A percentile compares a stretch with the other conserved stretches of the same genome.
phyloP scores from a whole-genome alignment of 1,139 yeast genomes.

The Fermentozyma sake region DNA sequence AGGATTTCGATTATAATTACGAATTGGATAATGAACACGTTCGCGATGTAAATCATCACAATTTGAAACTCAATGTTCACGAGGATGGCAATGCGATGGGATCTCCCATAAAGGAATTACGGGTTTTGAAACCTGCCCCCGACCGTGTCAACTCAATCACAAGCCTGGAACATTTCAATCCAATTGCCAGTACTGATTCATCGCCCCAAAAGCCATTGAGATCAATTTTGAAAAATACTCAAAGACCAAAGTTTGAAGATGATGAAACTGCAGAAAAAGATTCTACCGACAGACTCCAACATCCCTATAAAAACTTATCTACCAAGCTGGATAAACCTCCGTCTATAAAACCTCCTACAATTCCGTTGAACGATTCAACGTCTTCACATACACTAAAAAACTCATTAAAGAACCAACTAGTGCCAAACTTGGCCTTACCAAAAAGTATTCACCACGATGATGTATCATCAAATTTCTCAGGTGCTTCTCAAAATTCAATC shows the following conservation, averaged over 20 bases:
- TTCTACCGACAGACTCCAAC: slow-evolving; percentile 5
- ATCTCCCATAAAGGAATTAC: neutral
- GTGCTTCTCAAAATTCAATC: slow-evolving; percentile 25
- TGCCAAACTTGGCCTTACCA: too few species aligned
- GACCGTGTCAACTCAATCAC: slow-evolving; percentile 1
- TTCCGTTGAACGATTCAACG: too few species aligned
- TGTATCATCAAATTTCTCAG: slow-evolving; percentile 4
- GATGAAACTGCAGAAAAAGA: slow-evolving; percentile 10
- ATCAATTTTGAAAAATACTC: slow-evolving; percentile 32
- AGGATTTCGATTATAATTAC: slow-evolving; percentile 42
- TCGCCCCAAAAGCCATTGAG: slow-evolving; percentile 20
- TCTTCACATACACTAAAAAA: too few species aligned
- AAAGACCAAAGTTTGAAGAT: slow-evolving; percentile 9
- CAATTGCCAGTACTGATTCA: slow-evolving; percentile 2
- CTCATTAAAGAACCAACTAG: too few species aligned
- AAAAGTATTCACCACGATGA: too few species aligned
- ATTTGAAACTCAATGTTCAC: slow-evolving; percentile 4
- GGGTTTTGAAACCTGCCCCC: slow-evolving; percentile 1
- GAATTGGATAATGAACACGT: slow-evolving; percentile 20
- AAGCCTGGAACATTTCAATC: slow-evolving; percentile 1
- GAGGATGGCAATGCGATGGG: slow-evolving; percentile 1
- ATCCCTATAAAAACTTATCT: slow-evolving; percentile 10
- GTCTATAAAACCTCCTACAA: too few species aligned
- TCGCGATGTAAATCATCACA: slow-evolving; percentile 2
- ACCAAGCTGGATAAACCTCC: slow-evolving; percentile 3